A percentile compares a stretch with the other conserved stretches of the same genome.
Evolutionary conservation across 2,329 filamentous ascomycete species (phyloP).

Genomic region (Fusarium armeniacum): DNA sequence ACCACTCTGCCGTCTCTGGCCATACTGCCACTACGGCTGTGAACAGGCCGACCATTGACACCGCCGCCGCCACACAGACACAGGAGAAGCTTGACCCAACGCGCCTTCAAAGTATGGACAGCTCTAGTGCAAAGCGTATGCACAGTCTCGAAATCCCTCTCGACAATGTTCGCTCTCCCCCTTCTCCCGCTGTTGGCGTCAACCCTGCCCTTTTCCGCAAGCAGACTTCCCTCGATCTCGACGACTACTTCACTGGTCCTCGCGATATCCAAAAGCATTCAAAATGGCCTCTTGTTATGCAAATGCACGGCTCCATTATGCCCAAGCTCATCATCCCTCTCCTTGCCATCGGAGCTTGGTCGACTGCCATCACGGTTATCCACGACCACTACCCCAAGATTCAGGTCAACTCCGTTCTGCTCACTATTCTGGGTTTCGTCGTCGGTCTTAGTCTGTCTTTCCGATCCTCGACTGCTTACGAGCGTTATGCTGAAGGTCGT

Average conservation of each 20-base stretch:
- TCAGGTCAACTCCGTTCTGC: slow-evolving; percentile 62
- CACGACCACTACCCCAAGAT: slow-evolving; percentile 58
- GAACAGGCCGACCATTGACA: slow-evolving; percentile 39
- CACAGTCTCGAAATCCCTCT: slow-evolving; percentile 50
- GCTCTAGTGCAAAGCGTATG: slow-evolving; percentile 40
- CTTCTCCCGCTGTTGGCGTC: slow-evolving; percentile 48
- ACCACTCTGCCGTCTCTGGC: slow-evolving; percentile 36
- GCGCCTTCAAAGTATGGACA: slow-evolving; percentile 32
- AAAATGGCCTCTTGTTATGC: slow-evolving; percentile 81
- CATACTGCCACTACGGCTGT: slow-evolving; percentile 36
- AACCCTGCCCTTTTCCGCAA: slow-evolving; percentile 53
- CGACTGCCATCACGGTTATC: slow-evolving; percentile 73
- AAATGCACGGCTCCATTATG: slow-evolving; percentile 80
- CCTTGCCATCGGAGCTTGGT: slow-evolving; percentile 72
- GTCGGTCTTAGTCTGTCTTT: slow-evolving; percentile 84
- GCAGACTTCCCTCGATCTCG: slow-evolving; percentile 62
- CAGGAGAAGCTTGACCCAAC: slow-evolving; percentile 23
- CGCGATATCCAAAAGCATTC: slow-evolving; percentile 80
- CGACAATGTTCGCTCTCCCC: slow-evolving; percentile 52
- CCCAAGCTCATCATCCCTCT: slow-evolving; percentile 82
- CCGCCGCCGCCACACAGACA: slow-evolving; percentile 7
- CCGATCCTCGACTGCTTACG: slow-evolving; percentile 82
- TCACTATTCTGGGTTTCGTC: slow-evolving; percentile 85
- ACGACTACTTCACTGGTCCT: slow-evolving; percentile 75
- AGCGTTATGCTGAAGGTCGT: slow-evolving; percentile 76